Evolutionary conservation across 805 yeast species (phyloP), one percentile per base, ranked within the genome.

Genomic region (Cyberlindnera suaveolens): DNA sequence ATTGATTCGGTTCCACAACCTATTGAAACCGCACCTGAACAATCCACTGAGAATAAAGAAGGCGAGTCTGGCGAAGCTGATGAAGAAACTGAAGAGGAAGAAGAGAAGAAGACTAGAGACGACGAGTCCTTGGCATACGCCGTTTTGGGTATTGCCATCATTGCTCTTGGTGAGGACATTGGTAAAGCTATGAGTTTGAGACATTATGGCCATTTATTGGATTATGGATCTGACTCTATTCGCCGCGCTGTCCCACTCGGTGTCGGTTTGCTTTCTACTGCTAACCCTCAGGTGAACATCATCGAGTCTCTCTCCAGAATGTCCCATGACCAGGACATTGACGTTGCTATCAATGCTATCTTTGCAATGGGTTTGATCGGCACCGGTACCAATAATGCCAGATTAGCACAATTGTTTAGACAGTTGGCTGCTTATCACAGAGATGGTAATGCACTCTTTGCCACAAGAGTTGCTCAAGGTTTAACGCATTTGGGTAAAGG

Each of bases 351-450:
- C 62, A 93, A 90, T 61, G 89, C 99, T 17, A 89, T 93, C 50
- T 91, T 87, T 58, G 82, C 96, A 36, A 90, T 93, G 98, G 99
- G 99, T 43, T 69, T 93, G 49, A 95, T 91, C 54, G 99, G 99
- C 62, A 93, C 98, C 17, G 99, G 99, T 67, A 93, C 99, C 26
- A 91, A 93, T 67, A 93, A 93, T 62, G 99, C 99, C 7, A 84
- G 99, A 69, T 74, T 93, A 51, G 98, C 98, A 4, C 99, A 93
- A 69, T 74, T 93, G 50, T 75, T 93, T 59, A 80, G 99, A 65
- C 98, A 93, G 66, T 75, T 93, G 55, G 98, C 99, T 1, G 80
- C 87, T 42, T 93, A 93, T 64, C 95, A 93, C 63, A 85, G 90
- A 59, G 95, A 91, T 44, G 82, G 93, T 42, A 95, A 91, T 62